Conservation (phyloP, 2,329 filamentous ascomycete genomes). For the Fusarium sp. region DNA sequence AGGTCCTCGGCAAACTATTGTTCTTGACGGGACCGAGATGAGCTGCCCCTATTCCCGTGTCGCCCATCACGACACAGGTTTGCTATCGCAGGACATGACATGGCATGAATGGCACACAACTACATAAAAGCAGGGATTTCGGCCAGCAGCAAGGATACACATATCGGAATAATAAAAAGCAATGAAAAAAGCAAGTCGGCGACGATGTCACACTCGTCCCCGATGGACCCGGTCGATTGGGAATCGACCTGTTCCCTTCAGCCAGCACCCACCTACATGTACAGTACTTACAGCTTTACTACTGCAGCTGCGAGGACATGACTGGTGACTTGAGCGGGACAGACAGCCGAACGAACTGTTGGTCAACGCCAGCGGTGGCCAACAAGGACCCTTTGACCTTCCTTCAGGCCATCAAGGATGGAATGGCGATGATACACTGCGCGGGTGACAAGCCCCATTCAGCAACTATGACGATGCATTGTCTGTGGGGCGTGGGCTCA, state of each 20-base stretch:
- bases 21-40: slow-evolving; percentile 6
- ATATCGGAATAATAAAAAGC: background rate
- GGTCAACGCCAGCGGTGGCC: background rate
- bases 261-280: background rate
- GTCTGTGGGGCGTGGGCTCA: slow-evolving; percentile 21
- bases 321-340: slow-evolving; percentile 7
- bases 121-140: background rate
- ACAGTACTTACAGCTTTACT: background rate
- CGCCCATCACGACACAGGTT: background rate
- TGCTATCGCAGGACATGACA: background rate
- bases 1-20: slow-evolving; percentile 1
- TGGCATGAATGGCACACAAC: background rate
- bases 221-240: slow-evolving; percentile 5
- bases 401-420: slow-evolving; percentile 9
- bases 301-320: slow-evolving; percentile 6
- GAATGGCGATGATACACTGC: background rate
- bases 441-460: slow-evolving; percentile 1
- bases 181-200: slow-evolving; percentile 8
- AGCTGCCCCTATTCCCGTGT: background rate
- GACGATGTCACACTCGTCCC: slow-evolving; percentile 4
- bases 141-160: slow-evolving; percentile 8
- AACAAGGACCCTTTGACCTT: background rate
- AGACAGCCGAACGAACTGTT: slow-evolving; percentile 8
- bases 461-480: slow-evolving; percentile 1
- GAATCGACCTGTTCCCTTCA: background rate